Percentiles rank a stretch among this genome's conserved stretches.
Conservation (phyloP, 192 early-diverging fungal species). For the Backusella australiensis region DNA sequence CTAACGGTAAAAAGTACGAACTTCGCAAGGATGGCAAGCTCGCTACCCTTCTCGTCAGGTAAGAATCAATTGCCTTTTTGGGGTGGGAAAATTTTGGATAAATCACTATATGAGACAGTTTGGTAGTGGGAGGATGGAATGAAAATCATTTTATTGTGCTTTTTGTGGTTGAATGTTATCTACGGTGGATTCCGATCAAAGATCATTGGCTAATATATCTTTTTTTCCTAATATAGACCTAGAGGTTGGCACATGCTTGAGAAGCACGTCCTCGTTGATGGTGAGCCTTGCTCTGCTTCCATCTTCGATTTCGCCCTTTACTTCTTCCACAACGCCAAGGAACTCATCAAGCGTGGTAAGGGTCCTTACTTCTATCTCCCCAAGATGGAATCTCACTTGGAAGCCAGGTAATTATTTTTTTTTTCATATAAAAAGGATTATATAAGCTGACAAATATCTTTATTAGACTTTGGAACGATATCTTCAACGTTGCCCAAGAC, state of each 20-base stretch:
- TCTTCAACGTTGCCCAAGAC: constrained; percentile 96
- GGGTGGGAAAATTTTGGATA: neutral
- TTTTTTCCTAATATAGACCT: constrained; percentile 52
- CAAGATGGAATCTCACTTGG: constrained; percentile 98
- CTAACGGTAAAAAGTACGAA: constrained; percentile 94
- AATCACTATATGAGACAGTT: neutral
- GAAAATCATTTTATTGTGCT: neutral
- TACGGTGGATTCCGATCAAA: constrained; percentile 14
- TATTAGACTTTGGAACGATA: constrained; percentile 96
- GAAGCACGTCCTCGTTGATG: constrained; percentile 91
- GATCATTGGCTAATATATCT: neutral
- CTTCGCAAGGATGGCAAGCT: constrained; percentile 87
- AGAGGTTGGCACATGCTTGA: constrained; percentile 99
- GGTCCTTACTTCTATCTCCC: constrained; percentile 99
- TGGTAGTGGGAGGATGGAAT: neutral
- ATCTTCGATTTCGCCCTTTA: constrained; percentile 98
- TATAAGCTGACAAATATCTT: constrained; percentile 24
- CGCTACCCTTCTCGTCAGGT: constrained; percentile 89
- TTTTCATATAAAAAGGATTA: neutral
- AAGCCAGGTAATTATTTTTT: constrained; percentile 55
- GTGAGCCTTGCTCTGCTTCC: constrained; percentile 89
- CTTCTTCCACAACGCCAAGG: constrained; percentile 97
- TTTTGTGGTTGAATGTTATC: neutral
- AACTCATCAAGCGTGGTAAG: constrained; percentile 76
- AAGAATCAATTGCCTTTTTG: constrained; percentile 17